These are phyloP conservation scores for Irpex sp. DNA, from an alignment of 1,284 basidiomycete genomes.

Conservation along the genomic window DNA sequence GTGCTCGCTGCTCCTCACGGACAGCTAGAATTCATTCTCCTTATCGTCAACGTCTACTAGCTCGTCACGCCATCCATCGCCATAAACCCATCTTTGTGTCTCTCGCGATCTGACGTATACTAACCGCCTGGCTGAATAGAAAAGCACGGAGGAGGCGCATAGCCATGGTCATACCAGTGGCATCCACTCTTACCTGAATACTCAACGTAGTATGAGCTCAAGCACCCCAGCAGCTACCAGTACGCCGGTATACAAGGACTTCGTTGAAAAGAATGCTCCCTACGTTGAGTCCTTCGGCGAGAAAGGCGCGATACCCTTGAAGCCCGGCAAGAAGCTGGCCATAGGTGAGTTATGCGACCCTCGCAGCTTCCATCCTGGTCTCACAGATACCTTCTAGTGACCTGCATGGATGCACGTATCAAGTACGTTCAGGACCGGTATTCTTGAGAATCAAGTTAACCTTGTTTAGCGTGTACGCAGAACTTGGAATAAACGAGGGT, in stretches of 20 bases:
- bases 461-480: constrained; percentile 45
- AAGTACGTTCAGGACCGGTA: constrained; percentile 27
- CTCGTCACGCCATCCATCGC: constrained; percentile 16
- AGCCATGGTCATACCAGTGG: constrained; percentile 4
- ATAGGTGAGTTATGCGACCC: constrained; percentile 31
- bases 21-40: background rate
- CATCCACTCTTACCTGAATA: constrained; percentile 14
- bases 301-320: constrained; percentile 42
- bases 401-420: constrained; percentile 69
- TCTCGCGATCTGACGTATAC: constrained; percentile 4
- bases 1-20: constrained; percentile 4
- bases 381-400: constrained; percentile 37
- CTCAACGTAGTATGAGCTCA: constrained; percentile 11
- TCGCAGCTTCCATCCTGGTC: background rate
- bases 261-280: constrained; percentile 32
- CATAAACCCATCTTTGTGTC: constrained; percentile 5
- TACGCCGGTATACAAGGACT: constrained; percentile 27
- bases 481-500: constrained; percentile 59
- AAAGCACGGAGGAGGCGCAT: constrained; percentile 9
- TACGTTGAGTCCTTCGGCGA: constrained; percentile 43
- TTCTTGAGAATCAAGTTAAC: background rate
- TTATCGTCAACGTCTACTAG: background rate
- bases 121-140: constrained; percentile 6
- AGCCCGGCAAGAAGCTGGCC: constrained; percentile 47
- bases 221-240: constrained; percentile 10